Base-by-base conservation (phyloP, 2,329 filamentous ascomycete genomes). In the Fusarium sp. region DNA sequence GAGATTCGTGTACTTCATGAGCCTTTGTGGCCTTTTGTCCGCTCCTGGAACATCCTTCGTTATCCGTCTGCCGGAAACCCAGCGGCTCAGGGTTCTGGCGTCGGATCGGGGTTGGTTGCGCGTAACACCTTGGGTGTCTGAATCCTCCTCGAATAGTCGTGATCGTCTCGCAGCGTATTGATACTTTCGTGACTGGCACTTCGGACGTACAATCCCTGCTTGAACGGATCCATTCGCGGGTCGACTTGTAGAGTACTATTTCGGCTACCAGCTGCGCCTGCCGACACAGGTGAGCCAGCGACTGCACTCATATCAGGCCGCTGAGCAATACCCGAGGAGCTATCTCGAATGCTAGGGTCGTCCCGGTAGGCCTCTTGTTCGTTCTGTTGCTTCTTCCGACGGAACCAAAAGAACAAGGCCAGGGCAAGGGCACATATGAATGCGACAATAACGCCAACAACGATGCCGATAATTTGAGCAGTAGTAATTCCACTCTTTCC, bases 91-190 rank as follows among this genome's bases (percentile, higher is more conserved):
- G 23, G 33, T 37, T 66, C 63, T 21, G 60, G 33, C 25, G 68
- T 74, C 1, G 83, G 83, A 65, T 88, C 85, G 4, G 86, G 85
- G 67, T 89, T 89, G 27, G 79, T 85, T 9, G 85, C 85, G 62
- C 86, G 79, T n/a, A 89, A 77, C 8, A 88, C 84, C 67, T 82
- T 77, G 9, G 82, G 79, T 38, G 80, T 76, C 45, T 82, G 82
- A 13, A 88, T 85, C 63, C 80, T 78, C 61, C 86, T 78, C 35
- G 86, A 88, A 69, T 89, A 89, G 64, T 89, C 86, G 55, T 86
- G 84, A 59, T 88, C 84, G 69, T 89, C 86, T 53, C 83, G 83
- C 6, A 89, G 74, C 2, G 86, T 88, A 64, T 84, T 84, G 69
- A 89, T 75, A 69, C 85, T 88, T 70, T 88, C 86, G 58, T 82